Evolutionary conservation across 2,329 filamentous ascomycete genomes (phyloP).

Genomic region (Seiridium cupressi): DNA sequence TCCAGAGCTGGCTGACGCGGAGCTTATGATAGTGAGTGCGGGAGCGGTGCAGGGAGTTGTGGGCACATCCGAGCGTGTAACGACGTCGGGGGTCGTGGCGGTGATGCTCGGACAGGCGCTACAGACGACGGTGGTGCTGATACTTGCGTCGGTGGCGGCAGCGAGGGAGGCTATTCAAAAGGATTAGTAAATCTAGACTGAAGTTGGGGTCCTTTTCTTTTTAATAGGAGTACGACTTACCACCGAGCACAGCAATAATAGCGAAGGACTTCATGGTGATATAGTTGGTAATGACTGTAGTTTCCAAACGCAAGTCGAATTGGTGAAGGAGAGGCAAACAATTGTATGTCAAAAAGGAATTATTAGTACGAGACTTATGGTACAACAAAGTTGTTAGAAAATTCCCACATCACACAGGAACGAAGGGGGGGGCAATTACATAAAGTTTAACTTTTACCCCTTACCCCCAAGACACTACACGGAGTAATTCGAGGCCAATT

Average conservation of each 20-base stretch:
- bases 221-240: not conserved
- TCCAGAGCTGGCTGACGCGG: not conserved
- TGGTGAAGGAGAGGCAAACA: not conserved
- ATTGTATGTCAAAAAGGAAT: not conserved
- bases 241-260: not conserved
- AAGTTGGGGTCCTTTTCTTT: not conserved
- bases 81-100: not conserved
- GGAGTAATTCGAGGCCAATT: too few relatives aligned
- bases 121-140: conserved; percentile 1
- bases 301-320: not conserved
- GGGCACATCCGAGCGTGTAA: not conserved
- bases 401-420: too few relatives aligned
- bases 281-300: not conserved
- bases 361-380: not conserved
- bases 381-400: too few relatives aligned
- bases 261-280: not conserved
- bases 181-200: not conserved
- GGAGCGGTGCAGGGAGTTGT: not conserved
- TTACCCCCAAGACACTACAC: too few relatives aligned
- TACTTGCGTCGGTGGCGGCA: not conserved
- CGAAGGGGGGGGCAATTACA: too few relatives aligned
- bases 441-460: too few relatives aligned
- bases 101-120: not conserved
- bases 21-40: not conserved
- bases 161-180: not conserved